phyloP scores from a whole-genome alignment of 495 filamentous ascomycete species.

The Neurospora sp. region DNA sequence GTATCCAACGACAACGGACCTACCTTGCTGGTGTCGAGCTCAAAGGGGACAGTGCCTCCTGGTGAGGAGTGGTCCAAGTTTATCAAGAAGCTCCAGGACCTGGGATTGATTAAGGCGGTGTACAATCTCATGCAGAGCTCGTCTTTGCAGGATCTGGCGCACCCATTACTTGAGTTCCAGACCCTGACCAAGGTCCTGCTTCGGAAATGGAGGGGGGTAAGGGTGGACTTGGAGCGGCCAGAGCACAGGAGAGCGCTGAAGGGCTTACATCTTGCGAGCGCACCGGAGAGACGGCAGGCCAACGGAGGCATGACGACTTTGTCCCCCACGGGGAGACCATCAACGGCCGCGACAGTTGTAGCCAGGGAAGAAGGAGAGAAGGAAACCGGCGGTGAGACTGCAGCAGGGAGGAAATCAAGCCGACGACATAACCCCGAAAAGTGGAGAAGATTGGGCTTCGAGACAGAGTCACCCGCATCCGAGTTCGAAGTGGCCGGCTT shows the following conservation, averaged over 20 bases:
- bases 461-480: slow-evolving; percentile 70
- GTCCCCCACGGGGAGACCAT: slow-evolving; percentile 12
- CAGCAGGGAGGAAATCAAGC: slow-evolving; percentile 18
- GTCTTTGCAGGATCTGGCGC: slow-evolving; percentile 85
- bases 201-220: slow-evolving; percentile 80
- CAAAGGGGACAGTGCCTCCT: slow-evolving; percentile 23
- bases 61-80: slow-evolving; percentile 88
- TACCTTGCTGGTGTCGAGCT: slow-evolving; percentile 21
- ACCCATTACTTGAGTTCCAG: slow-evolving; percentile 91
- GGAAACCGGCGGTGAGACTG: not conserved
- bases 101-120: slow-evolving; percentile 87
- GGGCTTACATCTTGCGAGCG: slow-evolving; percentile 73
- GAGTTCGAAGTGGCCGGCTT: slow-evolving; percentile 86
- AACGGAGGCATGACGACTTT: slow-evolving; percentile 18
- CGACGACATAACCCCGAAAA: slow-evolving; percentile 79
- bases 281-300: slow-evolving; percentile 43
- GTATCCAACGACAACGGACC: slow-evolving; percentile 57
- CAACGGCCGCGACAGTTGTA: not conserved
- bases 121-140: slow-evolving; percentile 88
- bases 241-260: slow-evolving; percentile 86
- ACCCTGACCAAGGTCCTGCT: slow-evolving; percentile 82
- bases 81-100: slow-evolving; percentile 83
- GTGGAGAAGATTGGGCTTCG: slow-evolving; percentile 88
- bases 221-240: slow-evolving; percentile 71
- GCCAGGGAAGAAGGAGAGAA: not conserved